phyloP scores from a whole-genome alignment of 768 basidiomycete genomes.

The Tubosaeta sp. region DNA sequence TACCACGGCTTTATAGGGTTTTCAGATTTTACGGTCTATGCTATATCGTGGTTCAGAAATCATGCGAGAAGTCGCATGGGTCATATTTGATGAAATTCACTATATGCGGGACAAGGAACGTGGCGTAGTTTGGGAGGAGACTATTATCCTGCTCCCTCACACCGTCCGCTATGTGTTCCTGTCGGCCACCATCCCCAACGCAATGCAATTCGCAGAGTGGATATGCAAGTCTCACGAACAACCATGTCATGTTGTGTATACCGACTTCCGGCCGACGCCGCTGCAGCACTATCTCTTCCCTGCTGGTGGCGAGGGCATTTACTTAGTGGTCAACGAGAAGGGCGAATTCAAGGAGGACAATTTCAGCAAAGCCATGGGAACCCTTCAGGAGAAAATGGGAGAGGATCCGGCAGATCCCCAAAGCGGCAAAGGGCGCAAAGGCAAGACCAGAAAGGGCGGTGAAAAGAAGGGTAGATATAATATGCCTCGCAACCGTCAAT shows the following conservation, averaged over 20 bases:
- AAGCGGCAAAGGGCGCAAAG: slow-evolving; percentile 83
- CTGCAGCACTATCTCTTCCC: slow-evolving; percentile 98
- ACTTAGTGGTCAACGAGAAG: slow-evolving; percentile 98
- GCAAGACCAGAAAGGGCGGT: slow-evolving; percentile 92
- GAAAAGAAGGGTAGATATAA: slow-evolving; percentile 69
- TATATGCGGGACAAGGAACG: slow-evolving; percentile 99
- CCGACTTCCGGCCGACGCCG: slow-evolving; percentile 97
- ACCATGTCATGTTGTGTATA: slow-evolving; percentile 98
- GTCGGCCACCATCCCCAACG: slow-evolving; percentile 98
- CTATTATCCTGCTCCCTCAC: slow-evolving; percentile 95
- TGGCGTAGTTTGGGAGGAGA: slow-evolving; percentile 99
- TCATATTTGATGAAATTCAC: slow-evolving; percentile 98
- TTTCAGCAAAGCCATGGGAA: slow-evolving; percentile 97
- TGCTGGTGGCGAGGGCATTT: slow-evolving; percentile 93
- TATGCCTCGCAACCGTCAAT: neutral
- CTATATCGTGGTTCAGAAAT: slow-evolving; percentile 97
- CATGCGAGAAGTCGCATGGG: slow-evolving; percentile 99
- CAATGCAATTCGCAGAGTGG: slow-evolving; percentile 99
- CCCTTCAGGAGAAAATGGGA: slow-evolving; percentile 75
- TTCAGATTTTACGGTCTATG: slow-evolving; percentile 96
- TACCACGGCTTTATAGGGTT: neutral
- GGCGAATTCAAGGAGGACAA: slow-evolving; percentile 96
- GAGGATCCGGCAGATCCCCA: slow-evolving; percentile 90
- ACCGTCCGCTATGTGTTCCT: slow-evolving; percentile 97
- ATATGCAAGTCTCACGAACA: slow-evolving; percentile 96